These are phyloP conservation scores for Nigrospora osmanthi DNA, from an alignment of 2,329 filamentous ascomycete genomes.

Conservation along the genomic window DNA sequence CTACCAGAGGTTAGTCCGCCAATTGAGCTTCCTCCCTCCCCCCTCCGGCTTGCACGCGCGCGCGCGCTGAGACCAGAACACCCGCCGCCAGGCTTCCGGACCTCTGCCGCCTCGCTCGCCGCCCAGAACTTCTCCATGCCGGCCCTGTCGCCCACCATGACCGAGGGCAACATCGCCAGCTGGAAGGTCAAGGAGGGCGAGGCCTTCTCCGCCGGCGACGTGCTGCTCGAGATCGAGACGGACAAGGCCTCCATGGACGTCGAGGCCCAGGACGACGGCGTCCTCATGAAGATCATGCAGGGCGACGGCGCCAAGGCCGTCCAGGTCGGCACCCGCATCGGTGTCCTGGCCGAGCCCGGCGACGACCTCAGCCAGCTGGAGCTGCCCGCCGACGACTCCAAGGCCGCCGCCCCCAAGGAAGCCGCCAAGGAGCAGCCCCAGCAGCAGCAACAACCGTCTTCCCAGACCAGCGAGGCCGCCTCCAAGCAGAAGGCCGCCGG, in stretches of 20 bases:
- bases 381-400: slow-evolving; percentile 60
- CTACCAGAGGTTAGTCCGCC: slow-evolving; percentile 45
- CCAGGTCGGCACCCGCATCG: slow-evolving; percentile 74
- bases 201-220: slow-evolving; percentile 72
- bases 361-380: slow-evolving; percentile 71
- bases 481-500: slow-evolving; percentile 25
- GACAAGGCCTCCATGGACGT: slow-evolving; percentile 95
- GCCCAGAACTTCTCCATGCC: slow-evolving; percentile 90
- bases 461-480: slow-evolving; percentile 15
- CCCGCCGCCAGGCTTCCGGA: slow-evolving; percentile 49
- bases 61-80: neutral
- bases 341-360: slow-evolving; percentile 71
- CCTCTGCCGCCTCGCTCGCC: slow-evolving; percentile 54
- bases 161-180: slow-evolving; percentile 77
- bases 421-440: slow-evolving; percentile 19
- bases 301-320: slow-evolving; percentile 68
- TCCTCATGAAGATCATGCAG: slow-evolving; percentile 75
- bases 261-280: slow-evolving; percentile 82
- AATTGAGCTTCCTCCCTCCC: no score
- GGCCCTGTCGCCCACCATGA: slow-evolving; percentile 87
- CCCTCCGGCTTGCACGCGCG: no score
- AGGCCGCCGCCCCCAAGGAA: slow-evolving; percentile 30
- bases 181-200: slow-evolving; percentile 89
- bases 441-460: slow-evolving; percentile 9
- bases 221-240: slow-evolving; percentile 86